A percentile compares a stretch with the other conserved stretches of the same genome.
These are phyloP conservation scores for Pyrenophora tritici-repentis DNA, from an alignment of 2,329 filamentous ascomycete genomes.

Conservation along the genomic window DNA sequence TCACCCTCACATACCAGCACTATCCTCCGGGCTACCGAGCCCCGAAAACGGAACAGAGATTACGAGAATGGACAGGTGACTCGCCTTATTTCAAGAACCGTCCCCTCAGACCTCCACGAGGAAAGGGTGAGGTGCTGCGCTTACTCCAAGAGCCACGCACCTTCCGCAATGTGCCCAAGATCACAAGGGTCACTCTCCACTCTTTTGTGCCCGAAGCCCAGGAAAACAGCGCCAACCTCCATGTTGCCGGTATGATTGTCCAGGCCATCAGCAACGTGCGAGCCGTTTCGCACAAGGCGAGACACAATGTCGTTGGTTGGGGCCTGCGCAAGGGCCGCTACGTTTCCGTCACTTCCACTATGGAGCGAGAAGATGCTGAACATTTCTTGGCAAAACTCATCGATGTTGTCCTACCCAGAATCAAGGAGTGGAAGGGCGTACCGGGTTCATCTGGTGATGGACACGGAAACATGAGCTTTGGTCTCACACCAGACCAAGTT, in stretches of 20 bases:
- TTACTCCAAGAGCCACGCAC: slow-evolving; percentile 70
- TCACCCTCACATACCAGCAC: slow-evolving; percentile 88
- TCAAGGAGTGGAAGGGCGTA: slow-evolving; percentile 95
- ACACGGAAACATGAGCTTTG: slow-evolving; percentile 84
- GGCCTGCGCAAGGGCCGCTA: slow-evolving; percentile 72
- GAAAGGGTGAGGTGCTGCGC: slow-evolving; percentile 70
- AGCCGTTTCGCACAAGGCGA: slow-evolving; percentile 71
- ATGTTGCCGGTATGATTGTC: slow-evolving; percentile 81
- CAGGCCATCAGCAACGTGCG: slow-evolving; percentile 84
- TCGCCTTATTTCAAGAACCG: slow-evolving; percentile 95
- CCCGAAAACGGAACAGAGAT: slow-evolving; percentile 63
- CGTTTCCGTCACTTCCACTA: slow-evolving; percentile 75
- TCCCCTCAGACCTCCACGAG: slow-evolving; percentile 81
- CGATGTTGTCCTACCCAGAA: slow-evolving; percentile 87
- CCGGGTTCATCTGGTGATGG: slow-evolving; percentile 79
- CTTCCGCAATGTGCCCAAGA: slow-evolving; percentile 83
- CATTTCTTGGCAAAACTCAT: slow-evolving; percentile 91
- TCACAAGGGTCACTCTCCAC: slow-evolving; percentile 81
- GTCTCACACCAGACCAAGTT: slow-evolving; percentile 75
- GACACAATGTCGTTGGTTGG: slow-evolving; percentile 75
- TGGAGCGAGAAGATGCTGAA: slow-evolving; percentile 80
- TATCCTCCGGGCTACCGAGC: slow-evolving; percentile 74
- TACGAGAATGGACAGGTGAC: slow-evolving; percentile 85
- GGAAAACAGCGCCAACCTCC: slow-evolving; percentile 73
- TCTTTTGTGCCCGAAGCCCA: slow-evolving; percentile 70